These are phyloP conservation scores for Hamamelis virginiana DNA, from an alignment of 164 flowering plant species.

Conservation along the genomic window DNA sequence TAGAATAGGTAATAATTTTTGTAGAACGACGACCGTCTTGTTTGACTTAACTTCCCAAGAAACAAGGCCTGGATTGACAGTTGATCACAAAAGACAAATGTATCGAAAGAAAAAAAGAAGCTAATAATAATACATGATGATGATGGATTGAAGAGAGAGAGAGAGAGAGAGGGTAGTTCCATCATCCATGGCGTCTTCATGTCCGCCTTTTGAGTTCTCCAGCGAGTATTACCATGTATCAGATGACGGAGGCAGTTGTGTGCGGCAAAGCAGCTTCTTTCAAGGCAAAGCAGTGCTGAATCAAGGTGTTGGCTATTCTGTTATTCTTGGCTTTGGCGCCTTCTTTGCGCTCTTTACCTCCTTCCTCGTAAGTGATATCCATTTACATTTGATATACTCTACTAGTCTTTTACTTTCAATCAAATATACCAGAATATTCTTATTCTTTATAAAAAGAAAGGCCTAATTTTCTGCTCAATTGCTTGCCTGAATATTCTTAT, in stretches of 20 bases:
- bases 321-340: conserved; percentile 89
- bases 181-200: background rate
- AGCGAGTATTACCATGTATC: conserved; percentile 49
- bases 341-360: conserved; percentile 93
- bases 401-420: too few species aligned
- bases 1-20: too few species aligned
- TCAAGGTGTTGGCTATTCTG: conserved; percentile 89
- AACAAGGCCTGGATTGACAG: too few species aligned
- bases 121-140: too few species aligned
- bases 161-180: background rate
- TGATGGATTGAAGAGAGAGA: background rate
- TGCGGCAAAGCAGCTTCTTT: conserved; percentile 79
- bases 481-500: too few species aligned
- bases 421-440: background rate
- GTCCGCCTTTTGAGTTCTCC: conserved; percentile 70
- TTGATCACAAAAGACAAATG: too few species aligned
- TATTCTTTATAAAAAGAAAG: too few species aligned
- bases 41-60: too few species aligned
- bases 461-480: too few species aligned
- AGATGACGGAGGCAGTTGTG: conserved; percentile 41
- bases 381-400: too few species aligned
- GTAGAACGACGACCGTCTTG: too few species aligned
- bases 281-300: conserved; percentile 68
- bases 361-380: conserved; percentile 80
- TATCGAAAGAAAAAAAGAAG: background rate